These are phyloP conservation scores for Kwoniella sp. DNA, from an alignment of 768 basidiomycete genomes.

Conservation along the genomic window DNA sequence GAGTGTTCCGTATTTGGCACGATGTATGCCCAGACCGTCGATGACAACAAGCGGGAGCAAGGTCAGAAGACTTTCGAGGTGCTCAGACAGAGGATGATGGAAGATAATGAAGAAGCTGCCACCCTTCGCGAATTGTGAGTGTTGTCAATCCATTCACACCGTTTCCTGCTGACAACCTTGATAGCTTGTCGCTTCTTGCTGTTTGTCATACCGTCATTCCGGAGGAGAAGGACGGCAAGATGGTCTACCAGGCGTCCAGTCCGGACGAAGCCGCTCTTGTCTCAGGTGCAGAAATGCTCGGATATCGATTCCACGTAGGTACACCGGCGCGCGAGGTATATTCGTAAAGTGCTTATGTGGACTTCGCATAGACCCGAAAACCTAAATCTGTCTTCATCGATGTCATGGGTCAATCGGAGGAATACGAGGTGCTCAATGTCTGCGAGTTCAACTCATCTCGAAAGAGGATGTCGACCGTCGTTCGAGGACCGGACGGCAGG, in stretches of 20 bases:
- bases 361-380: constrained; percentile 73
- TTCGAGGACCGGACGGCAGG: constrained; percentile 81
- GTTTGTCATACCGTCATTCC: constrained; percentile 99
- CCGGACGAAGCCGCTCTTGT: constrained; percentile 98
- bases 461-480: constrained; percentile 95
- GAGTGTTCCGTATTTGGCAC: constrained; percentile 85
- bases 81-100: constrained; percentile 58
- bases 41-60: constrained; percentile 76
- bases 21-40: constrained; percentile 86
- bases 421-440: constrained; percentile 90
- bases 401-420: constrained; percentile 68
- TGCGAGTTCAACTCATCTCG: constrained; percentile 99
- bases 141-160: not conserved
- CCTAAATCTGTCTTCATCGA: constrained; percentile 93
- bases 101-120: constrained; percentile 56
- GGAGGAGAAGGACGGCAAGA: constrained; percentile 82
- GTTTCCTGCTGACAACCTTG: constrained; percentile 55
- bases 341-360: not conserved
- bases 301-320: constrained; percentile 90
- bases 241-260: constrained; percentile 91
- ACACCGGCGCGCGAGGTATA: not conserved
- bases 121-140: constrained; percentile 50
- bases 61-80: constrained; percentile 81
- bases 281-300: constrained; percentile 84
- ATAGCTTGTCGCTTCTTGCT: constrained; percentile 74